phyloP scores from a whole-genome alignment of 2,329 filamentous ascomycete species.

The Sclerotinia nivalis region DNA sequence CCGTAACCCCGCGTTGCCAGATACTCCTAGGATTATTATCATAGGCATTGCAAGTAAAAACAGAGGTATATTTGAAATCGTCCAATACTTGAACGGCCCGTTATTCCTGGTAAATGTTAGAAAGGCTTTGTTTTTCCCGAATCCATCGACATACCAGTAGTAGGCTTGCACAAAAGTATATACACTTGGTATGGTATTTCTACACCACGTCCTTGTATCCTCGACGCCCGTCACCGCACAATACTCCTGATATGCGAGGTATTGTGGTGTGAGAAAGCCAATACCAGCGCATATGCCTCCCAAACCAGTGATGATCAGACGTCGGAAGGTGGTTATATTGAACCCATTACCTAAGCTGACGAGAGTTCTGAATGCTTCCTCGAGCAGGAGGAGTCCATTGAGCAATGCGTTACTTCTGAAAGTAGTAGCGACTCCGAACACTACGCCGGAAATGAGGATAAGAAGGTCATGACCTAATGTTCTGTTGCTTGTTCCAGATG shows the following conservation, averaged over 20 bases:
- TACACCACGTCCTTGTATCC: conserved; percentile 70
- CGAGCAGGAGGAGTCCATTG: conserved; percentile 69
- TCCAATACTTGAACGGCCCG: conserved; percentile 91
- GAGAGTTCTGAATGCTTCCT: conserved; percentile 57
- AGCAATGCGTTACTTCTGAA: conserved; percentile 86
- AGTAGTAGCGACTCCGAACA: conserved; percentile 71
- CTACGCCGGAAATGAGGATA: conserved; percentile 61
- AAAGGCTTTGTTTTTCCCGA: background rate
- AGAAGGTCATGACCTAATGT: conserved; percentile 46
- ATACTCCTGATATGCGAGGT: conserved; percentile 70
- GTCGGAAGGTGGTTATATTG: conserved; percentile 48
- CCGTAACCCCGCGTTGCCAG: conserved; percentile 51
- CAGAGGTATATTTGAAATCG: conserved; percentile 76
- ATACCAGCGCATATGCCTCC: conserved; percentile 68
- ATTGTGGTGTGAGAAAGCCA: conserved; percentile 72
- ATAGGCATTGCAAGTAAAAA: conserved; percentile 83
- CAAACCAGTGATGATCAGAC: conserved; percentile 59
- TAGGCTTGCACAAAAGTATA: conserved; percentile 85
- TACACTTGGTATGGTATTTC: conserved; percentile 73
- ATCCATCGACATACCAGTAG: conserved; percentile 71
- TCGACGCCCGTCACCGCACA: conserved; percentile 49
- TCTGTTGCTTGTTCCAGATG: conserved; percentile 38
- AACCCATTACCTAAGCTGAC: conserved; percentile 47
- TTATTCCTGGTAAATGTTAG: conserved; percentile 63
- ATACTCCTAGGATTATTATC: conserved; percentile 65